These are phyloP conservation scores for Avena atlantica DNA, from an alignment of 176 grass and related monocot genomes.

Conservation along the genomic window DNA sequence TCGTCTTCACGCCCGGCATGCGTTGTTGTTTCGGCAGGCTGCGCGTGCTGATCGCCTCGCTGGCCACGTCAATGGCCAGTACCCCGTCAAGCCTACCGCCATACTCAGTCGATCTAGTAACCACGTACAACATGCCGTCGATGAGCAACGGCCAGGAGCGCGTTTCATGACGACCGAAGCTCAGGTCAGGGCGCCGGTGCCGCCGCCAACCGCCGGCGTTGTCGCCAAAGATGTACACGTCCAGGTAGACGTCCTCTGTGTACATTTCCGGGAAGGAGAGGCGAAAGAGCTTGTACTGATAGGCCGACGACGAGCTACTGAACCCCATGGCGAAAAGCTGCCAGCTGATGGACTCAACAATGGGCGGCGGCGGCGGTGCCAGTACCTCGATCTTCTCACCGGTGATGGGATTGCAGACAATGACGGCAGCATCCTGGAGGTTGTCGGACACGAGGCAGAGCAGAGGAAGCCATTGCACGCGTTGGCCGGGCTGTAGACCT, in stretches of 20 bases:
- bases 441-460: neutral
- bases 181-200: accelerated
- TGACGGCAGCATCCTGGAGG: neutral
- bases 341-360: neutral
- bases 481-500: neutral
- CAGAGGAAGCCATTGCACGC: neutral
- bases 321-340: neutral
- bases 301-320: neutral
- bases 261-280: neutral
- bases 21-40: neutral
- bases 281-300: neutral
- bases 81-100: neutral
- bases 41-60: neutral
- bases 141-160: neutral
- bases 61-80: neutral
- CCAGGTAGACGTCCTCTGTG: neutral
- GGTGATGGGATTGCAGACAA: neutral
- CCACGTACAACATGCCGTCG: neutral
- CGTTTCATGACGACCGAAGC: neutral
- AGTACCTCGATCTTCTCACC: neutral
- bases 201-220: neutral
- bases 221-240: neutral
- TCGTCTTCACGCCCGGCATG: no score
- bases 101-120: neutral
- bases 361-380: neutral